Evolutionary conservation across 345 rosid genomes (phyloP).

Genomic region (Salix viminalis): DNA sequence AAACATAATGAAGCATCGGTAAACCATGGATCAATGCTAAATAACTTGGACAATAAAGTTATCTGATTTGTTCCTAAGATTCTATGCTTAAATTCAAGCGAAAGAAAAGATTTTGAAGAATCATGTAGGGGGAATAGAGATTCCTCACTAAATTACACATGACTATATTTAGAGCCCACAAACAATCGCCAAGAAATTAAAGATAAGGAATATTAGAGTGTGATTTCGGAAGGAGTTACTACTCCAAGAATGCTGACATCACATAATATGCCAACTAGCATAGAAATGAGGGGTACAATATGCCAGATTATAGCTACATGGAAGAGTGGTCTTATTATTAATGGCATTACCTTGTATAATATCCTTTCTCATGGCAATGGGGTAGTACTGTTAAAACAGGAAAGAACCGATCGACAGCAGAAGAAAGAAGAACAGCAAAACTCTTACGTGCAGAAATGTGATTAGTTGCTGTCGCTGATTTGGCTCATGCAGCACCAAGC

Average conservation of each 20-base stretch:
- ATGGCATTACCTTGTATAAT: not conserved
- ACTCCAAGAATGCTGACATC: not conserved
- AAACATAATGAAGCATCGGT: not conserved
- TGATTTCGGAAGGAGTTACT: not conserved
- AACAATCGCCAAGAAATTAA: too few relatives aligned
- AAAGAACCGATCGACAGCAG: conserved; percentile 9
- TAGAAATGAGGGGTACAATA: not conserved
- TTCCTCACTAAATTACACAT: not conserved
- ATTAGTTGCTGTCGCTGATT: conserved; percentile 14
- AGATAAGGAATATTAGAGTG: not conserved
- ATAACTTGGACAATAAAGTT: too few relatives aligned
- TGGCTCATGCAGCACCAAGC: conserved; percentile 19
- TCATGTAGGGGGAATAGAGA: not conserved
- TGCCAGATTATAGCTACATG: not conserved
- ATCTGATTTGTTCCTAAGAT: not conserved
- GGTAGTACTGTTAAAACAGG: not conserved
- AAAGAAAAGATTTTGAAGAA: too few relatives aligned
- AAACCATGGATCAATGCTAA: not conserved
- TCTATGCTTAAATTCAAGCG: not conserved
- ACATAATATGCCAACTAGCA: not conserved
- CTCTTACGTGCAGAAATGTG: conserved; percentile 10
- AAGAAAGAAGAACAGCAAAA: conserved; percentile 8
- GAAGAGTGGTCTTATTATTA: not conserved
- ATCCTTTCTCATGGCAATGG: not conserved
- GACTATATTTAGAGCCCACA: not conserved